Conservation (phyloP, 768 basidiomycete species). For the Pluteus cervinus region DNA sequence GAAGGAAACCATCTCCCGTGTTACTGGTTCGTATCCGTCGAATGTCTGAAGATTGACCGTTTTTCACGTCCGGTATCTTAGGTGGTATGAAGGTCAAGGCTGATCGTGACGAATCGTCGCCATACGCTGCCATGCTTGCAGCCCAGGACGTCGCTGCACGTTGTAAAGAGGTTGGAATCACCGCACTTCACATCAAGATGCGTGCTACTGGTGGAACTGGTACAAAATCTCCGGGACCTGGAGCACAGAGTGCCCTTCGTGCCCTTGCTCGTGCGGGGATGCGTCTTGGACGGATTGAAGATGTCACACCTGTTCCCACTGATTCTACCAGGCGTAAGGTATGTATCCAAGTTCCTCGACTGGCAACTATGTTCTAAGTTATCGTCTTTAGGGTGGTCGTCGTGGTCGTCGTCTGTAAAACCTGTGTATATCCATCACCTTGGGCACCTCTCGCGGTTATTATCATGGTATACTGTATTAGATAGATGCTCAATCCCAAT, state of each 20-base stretch:
- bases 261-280: slow-evolving; percentile 98
- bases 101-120: slow-evolving; percentile 98
- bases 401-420: slow-evolving; percentile 92
- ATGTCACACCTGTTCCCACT: slow-evolving; percentile 95
- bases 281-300: slow-evolving; percentile 97
- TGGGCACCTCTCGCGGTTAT: slow-evolving; percentile 10
- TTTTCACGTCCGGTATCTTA: slow-evolving; percentile 22
- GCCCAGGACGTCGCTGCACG: slow-evolving; percentile 95
- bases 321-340: slow-evolving; percentile 98
- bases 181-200: slow-evolving; percentile 98
- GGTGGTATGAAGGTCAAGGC: slow-evolving; percentile 99
- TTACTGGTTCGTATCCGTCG: slow-evolving; percentile 64
- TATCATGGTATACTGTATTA: slow-evolving; percentile 19
- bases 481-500: slow-evolving; percentile 33
- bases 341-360: slow-evolving; percentile 12
- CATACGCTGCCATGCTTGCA: slow-evolving; percentile 96
- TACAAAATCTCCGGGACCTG: slow-evolving; percentile 98
- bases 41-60: not conserved
- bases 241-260: slow-evolving; percentile 96
- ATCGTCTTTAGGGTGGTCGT: slow-evolving; percentile 77
- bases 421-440: slow-evolving; percentile 10
- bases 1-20: slow-evolving; percentile 98
- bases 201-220: slow-evolving; percentile 97
- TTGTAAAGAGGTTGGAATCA: slow-evolving; percentile 98
- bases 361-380: not conserved